phyloP scores from a whole-genome alignment of 768 basidiomycete species.

The Chalciporus pseudorubinellus region DNA sequence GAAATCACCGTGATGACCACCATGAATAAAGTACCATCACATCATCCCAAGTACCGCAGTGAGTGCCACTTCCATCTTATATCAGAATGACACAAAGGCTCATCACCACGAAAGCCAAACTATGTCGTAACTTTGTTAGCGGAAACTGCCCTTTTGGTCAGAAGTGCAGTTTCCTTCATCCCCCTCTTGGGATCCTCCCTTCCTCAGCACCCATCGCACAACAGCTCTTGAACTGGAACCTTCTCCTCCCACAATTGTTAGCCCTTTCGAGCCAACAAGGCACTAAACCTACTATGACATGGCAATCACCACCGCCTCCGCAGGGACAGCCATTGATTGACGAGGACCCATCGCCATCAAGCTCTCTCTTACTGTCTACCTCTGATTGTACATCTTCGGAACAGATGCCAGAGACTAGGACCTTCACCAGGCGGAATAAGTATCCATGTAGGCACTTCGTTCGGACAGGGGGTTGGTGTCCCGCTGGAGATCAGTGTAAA shows the following conservation, averaged over 20 bases:
- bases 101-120: slow-evolving; percentile 29
- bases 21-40: slow-evolving; percentile 9
- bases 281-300: background rate
- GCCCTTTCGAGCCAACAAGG: slow-evolving; percentile 9
- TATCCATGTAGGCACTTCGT: slow-evolving; percentile 42
- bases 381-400: slow-evolving; percentile 20
- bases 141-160: slow-evolving; percentile 39
- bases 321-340: slow-evolving; percentile 14
- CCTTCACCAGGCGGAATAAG: slow-evolving; percentile 25
- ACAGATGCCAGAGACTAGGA: background rate
- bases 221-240: slow-evolving; percentile 17
- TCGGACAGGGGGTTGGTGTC: slow-evolving; percentile 43
- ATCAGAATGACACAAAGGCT: background rate
- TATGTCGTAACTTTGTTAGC: slow-evolving; percentile 36
- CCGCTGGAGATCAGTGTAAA: slow-evolving; percentile 38
- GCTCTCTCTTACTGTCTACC: slow-evolving; percentile 23
- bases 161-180: slow-evolving; percentile 40
- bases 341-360: slow-evolving; percentile 18
- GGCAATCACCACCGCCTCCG: slow-evolving; percentile 1
- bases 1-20: background rate
- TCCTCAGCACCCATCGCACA: slow-evolving; percentile 16
- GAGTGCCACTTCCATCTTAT: slow-evolving; percentile 15
- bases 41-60: slow-evolving; percentile 32
- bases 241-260: slow-evolving; percentile 15
- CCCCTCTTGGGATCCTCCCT: slow-evolving; percentile 10